Evolutionary conservation across 345 rosid species (phyloP), one percentile per base, ranked within the genome.

Genomic region (Salix udensis): DNA sequence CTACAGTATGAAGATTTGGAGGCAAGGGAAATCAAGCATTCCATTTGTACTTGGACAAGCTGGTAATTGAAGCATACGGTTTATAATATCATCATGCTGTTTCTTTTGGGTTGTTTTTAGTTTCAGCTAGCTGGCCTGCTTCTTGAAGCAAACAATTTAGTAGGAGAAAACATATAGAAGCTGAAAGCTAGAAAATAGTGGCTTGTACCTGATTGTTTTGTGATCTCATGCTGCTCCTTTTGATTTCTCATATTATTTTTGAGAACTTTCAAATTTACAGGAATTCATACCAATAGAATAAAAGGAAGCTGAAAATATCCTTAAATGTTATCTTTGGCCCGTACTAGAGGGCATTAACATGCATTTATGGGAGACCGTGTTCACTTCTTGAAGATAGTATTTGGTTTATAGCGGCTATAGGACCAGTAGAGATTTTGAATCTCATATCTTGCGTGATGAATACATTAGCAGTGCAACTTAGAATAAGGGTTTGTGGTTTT

Each of bases 41-140:
- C 99, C 94, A 44, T 90, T 85, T 81, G 94, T 96, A 37, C 80
- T 96, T 28, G 98, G 98, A 68, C 98, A 96, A 90, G 95, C 95
- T 73, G 97, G 98, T 96, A 88, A 58, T 66, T 68, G 53, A 48
- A 66, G 23, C 62, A 58, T 58, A 58, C 28, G 3, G 14, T 23
- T 58, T 23, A 58, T 26, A 23, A 58, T 58, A 58, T 58, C 10
- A 11, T n/a, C 62, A 23, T 58, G 26, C 62, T 58, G 2, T 9
- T n/a, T 58, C 62, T 10, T 58, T n/a, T n/a, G 14, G 28, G 13
- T 58, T 19, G 46, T 10, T 18, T 52, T 58, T 9, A 58, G 28
- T n/a, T 58, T 58, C 62, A 58, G 28, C 2, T n/a, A 58, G 62
- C 4, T 66, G 48, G 55, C 72, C 42, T 6, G 50, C 39, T 42